A percentile compares a stretch with the other conserved stretches of the same genome.
phyloP scores from a whole-genome alignment of 192 early-diverging fungal genomes.

The Mortierella claussenii region DNA sequence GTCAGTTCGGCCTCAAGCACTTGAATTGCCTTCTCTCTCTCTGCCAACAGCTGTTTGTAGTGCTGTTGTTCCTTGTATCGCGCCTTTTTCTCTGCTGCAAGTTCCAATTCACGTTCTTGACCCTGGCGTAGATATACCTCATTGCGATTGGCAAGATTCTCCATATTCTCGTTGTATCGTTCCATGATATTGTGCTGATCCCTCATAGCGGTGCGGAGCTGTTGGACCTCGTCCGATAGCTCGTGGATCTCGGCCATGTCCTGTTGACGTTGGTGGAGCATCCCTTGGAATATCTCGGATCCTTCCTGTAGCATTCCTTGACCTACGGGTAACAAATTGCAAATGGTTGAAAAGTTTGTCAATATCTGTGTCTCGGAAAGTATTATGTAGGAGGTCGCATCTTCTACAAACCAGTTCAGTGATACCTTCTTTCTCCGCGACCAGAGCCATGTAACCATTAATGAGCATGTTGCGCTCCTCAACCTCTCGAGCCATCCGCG shows the following conservation, averaged over 20 bases:
- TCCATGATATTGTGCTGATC: constrained; percentile 7
- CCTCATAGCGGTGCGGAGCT: constrained; percentile 4
- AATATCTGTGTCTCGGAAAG: no score
- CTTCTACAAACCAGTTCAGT: no score
- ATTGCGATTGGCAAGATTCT: constrained; percentile 6
- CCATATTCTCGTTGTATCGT: constrained; percentile 4
- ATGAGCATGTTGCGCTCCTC: constrained; percentile 3
- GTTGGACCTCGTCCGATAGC: not conserved
- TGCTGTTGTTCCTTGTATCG: not conserved
- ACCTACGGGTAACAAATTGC: constrained; percentile 6
- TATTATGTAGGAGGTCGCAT: no score
- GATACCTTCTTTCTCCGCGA: constrained; percentile 6
- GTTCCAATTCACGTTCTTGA: constrained; percentile 1
- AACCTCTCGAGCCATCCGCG: not conserved
- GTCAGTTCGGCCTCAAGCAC: constrained; percentile 5
- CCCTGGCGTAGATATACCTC: constrained; percentile 14
- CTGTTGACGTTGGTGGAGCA: constrained; percentile 1
- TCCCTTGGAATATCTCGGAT: not conserved
- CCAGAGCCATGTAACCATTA: constrained; percentile 3
- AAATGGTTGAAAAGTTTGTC: no score
- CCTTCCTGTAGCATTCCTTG: constrained; percentile 14
- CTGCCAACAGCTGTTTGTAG: not conserved
- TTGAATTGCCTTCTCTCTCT: not conserved
- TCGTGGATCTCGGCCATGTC: constrained; percentile 2
- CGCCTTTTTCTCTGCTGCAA: not conserved